A percentile compares a stretch with the other conserved stretches of the same genome.
These are phyloP conservation scores for Gossypium sturtianum DNA, from an alignment of 345 rosid genomes.

Conservation along the genomic window DNA sequence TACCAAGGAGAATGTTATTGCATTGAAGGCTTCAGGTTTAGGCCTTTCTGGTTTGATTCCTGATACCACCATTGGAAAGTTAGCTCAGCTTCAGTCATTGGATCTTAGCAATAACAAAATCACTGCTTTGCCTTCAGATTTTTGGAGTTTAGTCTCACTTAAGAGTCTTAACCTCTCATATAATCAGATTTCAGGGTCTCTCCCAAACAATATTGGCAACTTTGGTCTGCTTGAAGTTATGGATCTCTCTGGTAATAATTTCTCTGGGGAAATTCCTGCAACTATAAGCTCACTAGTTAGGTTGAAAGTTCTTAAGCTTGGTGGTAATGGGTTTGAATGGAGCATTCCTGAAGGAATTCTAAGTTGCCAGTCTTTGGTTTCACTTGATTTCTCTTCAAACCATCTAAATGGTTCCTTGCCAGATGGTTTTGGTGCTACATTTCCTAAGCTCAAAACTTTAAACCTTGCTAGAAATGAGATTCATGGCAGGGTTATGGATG, in stretches of 20 bases:
- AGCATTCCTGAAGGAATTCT: conserved; percentile 56
- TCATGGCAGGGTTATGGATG: conserved; percentile 45
- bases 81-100: conserved; percentile 62
- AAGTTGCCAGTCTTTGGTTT: conserved; percentile 46
- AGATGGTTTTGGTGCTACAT: conserved; percentile 63
- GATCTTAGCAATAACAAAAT: conserved; percentile 83
- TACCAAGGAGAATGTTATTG: conserved; percentile 38
- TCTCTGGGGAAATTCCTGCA: conserved; percentile 73
- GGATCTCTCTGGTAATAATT: conserved; percentile 65
- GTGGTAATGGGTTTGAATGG: conserved; percentile 48
- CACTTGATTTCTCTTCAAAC: conserved; percentile 68
- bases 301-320: conserved; percentile 57
- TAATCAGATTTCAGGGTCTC: conserved; percentile 65
- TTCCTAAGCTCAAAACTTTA: conserved; percentile 58
- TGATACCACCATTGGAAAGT: conserved; percentile 77
- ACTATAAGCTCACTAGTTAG: conserved; percentile 47
- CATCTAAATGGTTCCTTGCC: conserved; percentile 67
- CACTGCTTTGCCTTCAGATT: conserved; percentile 75
- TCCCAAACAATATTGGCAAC: conserved; percentile 70
- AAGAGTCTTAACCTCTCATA: conserved; percentile 60
- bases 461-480: conserved; percentile 68
- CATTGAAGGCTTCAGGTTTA: conserved; percentile 45
- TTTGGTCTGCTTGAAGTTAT: conserved; percentile 64
- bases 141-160: conserved; percentile 75
- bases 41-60: conserved; percentile 73